Percentiles rank a stretch among this genome's conserved stretches.
Evolutionary conservation across 140 eudicot genomes (phyloP).

Genomic region (Oenanthe javanica): DNA sequence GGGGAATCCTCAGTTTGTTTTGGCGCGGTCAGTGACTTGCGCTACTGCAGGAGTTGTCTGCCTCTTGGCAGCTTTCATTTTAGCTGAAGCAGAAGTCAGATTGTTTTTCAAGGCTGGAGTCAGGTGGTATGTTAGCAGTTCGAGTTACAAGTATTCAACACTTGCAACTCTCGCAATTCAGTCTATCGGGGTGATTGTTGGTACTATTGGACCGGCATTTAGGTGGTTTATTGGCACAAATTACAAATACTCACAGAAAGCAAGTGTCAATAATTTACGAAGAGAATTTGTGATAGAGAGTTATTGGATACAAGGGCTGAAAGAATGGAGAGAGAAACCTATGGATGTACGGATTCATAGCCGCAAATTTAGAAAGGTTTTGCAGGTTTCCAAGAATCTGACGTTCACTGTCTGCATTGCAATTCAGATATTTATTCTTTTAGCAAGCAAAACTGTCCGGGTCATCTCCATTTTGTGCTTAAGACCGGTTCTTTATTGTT

Average conservation of each 20-base stretch:
- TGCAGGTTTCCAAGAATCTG: constrained; percentile 12
- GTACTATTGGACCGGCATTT: constrained; percentile 32
- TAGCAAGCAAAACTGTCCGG: constrained; percentile 22
- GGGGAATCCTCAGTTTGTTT: constrained; percentile 22
- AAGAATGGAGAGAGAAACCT: constrained; percentile 33
- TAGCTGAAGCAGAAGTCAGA: constrained; percentile 12
- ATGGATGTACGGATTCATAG: constrained; percentile 14
- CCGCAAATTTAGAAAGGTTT: constrained; percentile 20
- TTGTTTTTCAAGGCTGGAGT: background rate
- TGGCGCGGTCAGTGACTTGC: constrained; percentile 19
- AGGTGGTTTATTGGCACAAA: constrained; percentile 27
- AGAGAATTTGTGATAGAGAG: constrained; percentile 22
- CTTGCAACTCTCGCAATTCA: constrained; percentile 20
- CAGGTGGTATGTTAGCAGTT: background rate
- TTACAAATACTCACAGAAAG: constrained; percentile 13
- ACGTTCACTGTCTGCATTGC: constrained; percentile 17
- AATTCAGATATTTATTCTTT: constrained; percentile 24
- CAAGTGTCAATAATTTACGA: background rate
- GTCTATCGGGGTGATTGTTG: constrained; percentile 27
- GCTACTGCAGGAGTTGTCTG: constrained; percentile 30
- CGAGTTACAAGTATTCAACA: constrained; percentile 32
- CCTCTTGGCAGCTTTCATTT: constrained; percentile 5
- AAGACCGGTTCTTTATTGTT: constrained; percentile 12
- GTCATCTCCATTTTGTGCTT: constrained; percentile 20
- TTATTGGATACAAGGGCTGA: constrained; percentile 34